Percentiles rank a stretch among this genome's conserved stretches.
Evolutionary conservation across 306 rosid species (phyloP).

Genomic region (Vigna hirtella): DNA sequence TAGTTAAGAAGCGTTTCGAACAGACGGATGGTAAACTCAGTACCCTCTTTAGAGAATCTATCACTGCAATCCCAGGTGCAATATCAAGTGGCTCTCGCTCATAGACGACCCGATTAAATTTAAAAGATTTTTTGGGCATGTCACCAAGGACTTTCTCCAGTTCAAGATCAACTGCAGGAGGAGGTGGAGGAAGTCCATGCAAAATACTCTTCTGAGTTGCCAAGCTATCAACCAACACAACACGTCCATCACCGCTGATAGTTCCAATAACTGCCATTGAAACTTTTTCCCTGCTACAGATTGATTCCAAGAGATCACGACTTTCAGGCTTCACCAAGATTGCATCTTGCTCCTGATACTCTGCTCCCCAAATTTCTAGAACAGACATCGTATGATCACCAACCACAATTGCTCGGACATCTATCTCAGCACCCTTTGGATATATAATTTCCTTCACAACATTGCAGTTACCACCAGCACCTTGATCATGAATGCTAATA

Average conservation of each 20-base stretch:
- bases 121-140: slow-evolving; percentile 84
- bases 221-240: slow-evolving; percentile 71
- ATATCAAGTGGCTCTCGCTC: slow-evolving; percentile 76
- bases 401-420: slow-evolving; percentile 74
- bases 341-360: slow-evolving; percentile 94
- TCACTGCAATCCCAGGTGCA: slow-evolving; percentile 69
- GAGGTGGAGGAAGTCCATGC: slow-evolving; percentile 70
- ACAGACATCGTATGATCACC: slow-evolving; percentile 94
- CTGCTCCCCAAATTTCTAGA: slow-evolving; percentile 97
- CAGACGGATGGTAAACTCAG: slow-evolving; percentile 85
- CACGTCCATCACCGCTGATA: slow-evolving; percentile 79
- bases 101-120: slow-evolving; percentile 63
- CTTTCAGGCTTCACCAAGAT: slow-evolving; percentile 88
- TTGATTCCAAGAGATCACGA: slow-evolving; percentile 64
- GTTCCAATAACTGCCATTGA: slow-evolving; percentile 94
- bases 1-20: slow-evolving; percentile 79
- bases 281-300: slow-evolving; percentile 79
- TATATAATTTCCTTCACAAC: slow-evolving; percentile 91
- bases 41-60: slow-evolving; percentile 79
- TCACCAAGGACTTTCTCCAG: slow-evolving; percentile 94
- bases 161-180: slow-evolving; percentile 88
- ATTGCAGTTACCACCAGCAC: slow-evolving; percentile 95
- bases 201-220: slow-evolving; percentile 59
- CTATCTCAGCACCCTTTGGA: slow-evolving; percentile 84
- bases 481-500: slow-evolving; percentile 91